Percentiles rank a stretch among this genome's conserved stretches.
Evolutionary conservation across 2,329 filamentous ascomycete genomes (phyloP).

Genomic region (Immersiporthe knoxdaviesiana): DNA sequence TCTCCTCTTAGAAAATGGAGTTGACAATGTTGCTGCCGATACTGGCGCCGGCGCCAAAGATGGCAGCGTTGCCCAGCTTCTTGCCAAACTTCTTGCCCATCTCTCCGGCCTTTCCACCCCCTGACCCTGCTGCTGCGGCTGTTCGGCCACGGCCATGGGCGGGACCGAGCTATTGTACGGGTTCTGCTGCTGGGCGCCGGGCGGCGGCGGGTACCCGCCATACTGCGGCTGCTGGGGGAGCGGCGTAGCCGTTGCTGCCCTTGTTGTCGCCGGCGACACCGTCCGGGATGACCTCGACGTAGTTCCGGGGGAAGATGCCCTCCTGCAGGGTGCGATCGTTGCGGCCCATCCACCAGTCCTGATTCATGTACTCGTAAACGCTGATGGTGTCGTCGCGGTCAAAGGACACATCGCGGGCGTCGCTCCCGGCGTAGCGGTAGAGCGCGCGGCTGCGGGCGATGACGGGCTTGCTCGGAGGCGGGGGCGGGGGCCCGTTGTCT

Average conservation of each 20-base stretch:
- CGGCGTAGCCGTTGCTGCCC: constrained; percentile 33
- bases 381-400: constrained; percentile 79
- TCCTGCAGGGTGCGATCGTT: constrained; percentile 82
- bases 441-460: constrained; percentile 78
- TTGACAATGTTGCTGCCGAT: constrained; percentile 90
- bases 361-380: constrained; percentile 92
- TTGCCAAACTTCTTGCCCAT: constrained; percentile 95
- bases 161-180: constrained; percentile 74
- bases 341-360: constrained; percentile 93
- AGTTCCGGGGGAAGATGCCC: constrained; percentile 94
- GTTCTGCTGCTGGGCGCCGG: constrained; percentile 54
- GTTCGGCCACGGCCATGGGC: constrained; percentile 71
- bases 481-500: constrained; percentile 43
- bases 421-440: constrained; percentile 79
- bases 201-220: constrained; percentile 47
- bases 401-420: constrained; percentile 80
- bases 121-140: constrained; percentile 46
- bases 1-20: constrained; percentile 73
- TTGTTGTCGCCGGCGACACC: neutral
- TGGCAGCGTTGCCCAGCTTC: constrained; percentile 82
- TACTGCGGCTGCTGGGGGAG: constrained; percentile 33
- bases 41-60: constrained; percentile 91
- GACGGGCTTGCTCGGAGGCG: constrained; percentile 55
- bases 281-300: constrained; percentile 69
- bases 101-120: constrained; percentile 68